Conservation (phyloP, 257 asterid genomes). For the Solanum acaule region DNA sequence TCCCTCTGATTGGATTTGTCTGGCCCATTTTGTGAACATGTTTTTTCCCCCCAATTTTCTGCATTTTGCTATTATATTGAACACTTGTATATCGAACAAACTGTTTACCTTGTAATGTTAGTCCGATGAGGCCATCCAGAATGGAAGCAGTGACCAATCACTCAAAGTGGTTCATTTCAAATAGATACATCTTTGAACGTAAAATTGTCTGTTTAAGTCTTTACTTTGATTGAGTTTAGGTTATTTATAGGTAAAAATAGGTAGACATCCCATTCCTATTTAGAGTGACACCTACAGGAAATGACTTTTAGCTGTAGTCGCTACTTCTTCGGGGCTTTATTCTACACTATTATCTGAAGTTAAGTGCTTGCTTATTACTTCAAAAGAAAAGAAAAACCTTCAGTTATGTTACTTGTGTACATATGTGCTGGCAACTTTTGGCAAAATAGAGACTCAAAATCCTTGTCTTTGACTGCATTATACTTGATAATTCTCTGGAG, state of each 20-base stretch:
- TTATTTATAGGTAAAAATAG: neutral
- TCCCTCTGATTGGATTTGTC: neutral
- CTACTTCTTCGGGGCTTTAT: neutral
- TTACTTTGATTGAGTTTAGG: neutral
- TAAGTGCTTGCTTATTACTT: neutral
- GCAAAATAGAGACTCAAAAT: neutral
- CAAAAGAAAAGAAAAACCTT: neutral
- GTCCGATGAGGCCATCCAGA: neutral
- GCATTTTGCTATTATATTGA: neutral
- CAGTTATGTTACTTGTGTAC: neutral
- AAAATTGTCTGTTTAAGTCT: neutral
- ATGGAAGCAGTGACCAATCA: neutral
- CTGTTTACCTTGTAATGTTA: neutral
- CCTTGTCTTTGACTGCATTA: neutral
- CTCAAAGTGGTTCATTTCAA: neutral
- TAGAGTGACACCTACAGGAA: neutral
- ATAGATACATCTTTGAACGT: neutral
- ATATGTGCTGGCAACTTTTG: neutral
- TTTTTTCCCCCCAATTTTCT: neutral
- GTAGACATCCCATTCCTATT: neutral
- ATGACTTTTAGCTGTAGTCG: neutral
- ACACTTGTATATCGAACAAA: neutral
- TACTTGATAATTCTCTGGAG: neutral
- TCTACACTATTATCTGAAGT: neutral
- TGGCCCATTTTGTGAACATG: neutral